Evolutionary conservation across 768 basidiomycete species (phyloP).

Genomic region (Tubosaeta brunneosetosa): DNA sequence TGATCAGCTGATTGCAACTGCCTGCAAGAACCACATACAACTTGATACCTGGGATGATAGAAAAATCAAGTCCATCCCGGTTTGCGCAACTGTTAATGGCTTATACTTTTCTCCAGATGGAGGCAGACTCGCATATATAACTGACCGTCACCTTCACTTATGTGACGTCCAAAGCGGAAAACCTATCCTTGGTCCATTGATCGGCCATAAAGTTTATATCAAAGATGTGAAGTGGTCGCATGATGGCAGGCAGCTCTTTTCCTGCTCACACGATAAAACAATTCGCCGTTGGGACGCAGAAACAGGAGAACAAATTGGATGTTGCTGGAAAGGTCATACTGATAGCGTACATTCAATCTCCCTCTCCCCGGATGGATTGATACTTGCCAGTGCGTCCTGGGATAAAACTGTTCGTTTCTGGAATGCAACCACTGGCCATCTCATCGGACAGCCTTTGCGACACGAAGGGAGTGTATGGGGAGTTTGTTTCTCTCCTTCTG

Average conservation of each 20-base stretch:
- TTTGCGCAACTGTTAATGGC: neutral
- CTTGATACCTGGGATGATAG: neutral
- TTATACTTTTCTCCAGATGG: neutral
- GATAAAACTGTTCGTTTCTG: slow-evolving; percentile 3
- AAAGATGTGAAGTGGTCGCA: too few relatives aligned
- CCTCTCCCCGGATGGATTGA: neutral
- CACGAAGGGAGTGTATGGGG: neutral
- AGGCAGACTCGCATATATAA: neutral
- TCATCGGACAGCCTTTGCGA: neutral
- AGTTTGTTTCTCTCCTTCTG: slow-evolving; percentile 5
- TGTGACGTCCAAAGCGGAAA: neutral
- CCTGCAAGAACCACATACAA: neutral
- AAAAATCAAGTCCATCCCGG: neutral
- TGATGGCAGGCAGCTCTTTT: slow-evolving; percentile 4
- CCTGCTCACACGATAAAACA: neutral
- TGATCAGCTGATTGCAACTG: neutral
- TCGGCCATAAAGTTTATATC: too few relatives aligned
- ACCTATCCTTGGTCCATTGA: neutral
- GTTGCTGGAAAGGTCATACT: neutral
- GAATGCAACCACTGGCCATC: neutral
- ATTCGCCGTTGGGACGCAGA: neutral
- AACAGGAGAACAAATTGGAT: neutral
- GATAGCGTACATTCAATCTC: neutral
- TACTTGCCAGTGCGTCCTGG: neutral
- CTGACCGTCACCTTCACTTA: neutral